Evolutionary conservation across 2,329 filamentous ascomycete genomes (phyloP).

Genomic region (Hypomyces rosellus): DNA sequence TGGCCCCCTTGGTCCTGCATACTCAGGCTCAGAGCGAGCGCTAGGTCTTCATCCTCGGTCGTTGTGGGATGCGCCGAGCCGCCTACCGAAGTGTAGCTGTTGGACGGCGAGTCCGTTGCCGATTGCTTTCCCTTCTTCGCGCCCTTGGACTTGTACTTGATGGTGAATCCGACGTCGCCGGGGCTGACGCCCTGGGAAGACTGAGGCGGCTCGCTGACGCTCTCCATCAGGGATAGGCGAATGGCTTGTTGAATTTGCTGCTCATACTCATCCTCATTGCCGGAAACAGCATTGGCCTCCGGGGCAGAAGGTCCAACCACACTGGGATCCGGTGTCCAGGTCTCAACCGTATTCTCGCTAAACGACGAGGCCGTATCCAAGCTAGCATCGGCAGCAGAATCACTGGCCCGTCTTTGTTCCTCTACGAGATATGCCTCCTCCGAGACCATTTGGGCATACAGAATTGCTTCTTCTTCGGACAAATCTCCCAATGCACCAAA

Average conservation of each 20-base stretch:
- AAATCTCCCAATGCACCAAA: conserved; percentile 66
- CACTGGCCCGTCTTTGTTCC: conserved; percentile 48
- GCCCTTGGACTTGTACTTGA: conserved; percentile 41
- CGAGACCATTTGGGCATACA: conserved; percentile 61
- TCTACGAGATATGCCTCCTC: conserved; percentile 54
- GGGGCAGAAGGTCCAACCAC: conserved; percentile 22
- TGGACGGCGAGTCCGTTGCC: conserved; percentile 28
- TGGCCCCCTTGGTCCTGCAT: conserved; percentile 43
- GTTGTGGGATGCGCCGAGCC: conserved; percentile 20
- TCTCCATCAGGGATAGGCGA: conserved; percentile 53
- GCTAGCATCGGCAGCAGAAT: conserved; percentile 43
- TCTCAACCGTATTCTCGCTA: conserved; percentile 38
- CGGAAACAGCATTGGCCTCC: conserved; percentile 30
- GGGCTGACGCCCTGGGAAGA: conserved; percentile 41
- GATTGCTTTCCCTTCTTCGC: conserved; percentile 33
- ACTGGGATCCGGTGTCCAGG: conserved; percentile 51
- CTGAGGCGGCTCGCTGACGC: conserved; percentile 40
- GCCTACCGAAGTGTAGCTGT: conserved; percentile 29
- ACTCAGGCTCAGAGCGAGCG: conserved; percentile 54
- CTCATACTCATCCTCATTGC: conserved; percentile 49
- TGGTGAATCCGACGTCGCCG: conserved; percentile 45
- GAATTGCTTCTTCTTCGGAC: conserved; percentile 59
- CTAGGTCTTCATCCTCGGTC: conserved; percentile 48
- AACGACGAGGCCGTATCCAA: conserved; percentile 38
- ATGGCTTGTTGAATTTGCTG: conserved; percentile 58